Evolutionary conservation across 495 filamentous ascomycete species (phyloP).

Genomic region (Tuber microsphaerosporum): DNA sequence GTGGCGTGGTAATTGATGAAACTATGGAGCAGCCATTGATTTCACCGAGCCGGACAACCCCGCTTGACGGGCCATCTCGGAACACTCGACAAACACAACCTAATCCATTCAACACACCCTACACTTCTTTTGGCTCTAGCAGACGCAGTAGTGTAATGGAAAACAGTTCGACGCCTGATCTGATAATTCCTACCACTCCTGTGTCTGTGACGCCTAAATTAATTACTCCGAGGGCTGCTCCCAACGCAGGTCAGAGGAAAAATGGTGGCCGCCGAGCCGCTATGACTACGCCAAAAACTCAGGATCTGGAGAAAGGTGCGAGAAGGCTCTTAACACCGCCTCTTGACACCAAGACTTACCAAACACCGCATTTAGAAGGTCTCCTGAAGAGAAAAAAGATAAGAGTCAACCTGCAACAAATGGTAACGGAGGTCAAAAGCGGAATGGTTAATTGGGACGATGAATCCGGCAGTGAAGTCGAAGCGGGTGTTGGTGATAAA

Average conservation of each 20-base stretch:
- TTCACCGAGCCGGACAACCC: constrained; percentile 21
- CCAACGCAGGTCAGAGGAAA: constrained; percentile 24
- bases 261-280: constrained; percentile 27
- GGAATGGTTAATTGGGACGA: constrained; percentile 30
- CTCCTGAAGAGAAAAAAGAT: constrained; percentile 38
- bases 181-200: constrained; percentile 5
- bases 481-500: neutral
- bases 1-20: constrained; percentile 69
- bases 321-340: constrained; percentile 35
- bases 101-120: constrained; percentile 15
- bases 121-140: constrained; percentile 15
- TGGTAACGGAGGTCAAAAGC: constrained; percentile 38
- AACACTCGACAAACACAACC: constrained; percentile 40
- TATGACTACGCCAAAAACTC: constrained; percentile 32
- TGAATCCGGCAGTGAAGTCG: constrained; percentile 18
- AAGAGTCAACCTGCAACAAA: constrained; percentile 33
- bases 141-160: constrained; percentile 16
- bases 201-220: neutral
- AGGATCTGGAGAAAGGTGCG: constrained; percentile 10
- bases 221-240: constrained; percentile 7
- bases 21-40: constrained; percentile 30
- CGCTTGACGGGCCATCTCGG: constrained; percentile 36
- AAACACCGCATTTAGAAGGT: constrained; percentile 34
- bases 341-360: constrained; percentile 25
- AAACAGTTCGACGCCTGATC: neutral